phyloP scores from a whole-genome alignment of 2,329 filamentous ascomycete genomes.

The Pseudogymnoascus pannorum region DNA sequence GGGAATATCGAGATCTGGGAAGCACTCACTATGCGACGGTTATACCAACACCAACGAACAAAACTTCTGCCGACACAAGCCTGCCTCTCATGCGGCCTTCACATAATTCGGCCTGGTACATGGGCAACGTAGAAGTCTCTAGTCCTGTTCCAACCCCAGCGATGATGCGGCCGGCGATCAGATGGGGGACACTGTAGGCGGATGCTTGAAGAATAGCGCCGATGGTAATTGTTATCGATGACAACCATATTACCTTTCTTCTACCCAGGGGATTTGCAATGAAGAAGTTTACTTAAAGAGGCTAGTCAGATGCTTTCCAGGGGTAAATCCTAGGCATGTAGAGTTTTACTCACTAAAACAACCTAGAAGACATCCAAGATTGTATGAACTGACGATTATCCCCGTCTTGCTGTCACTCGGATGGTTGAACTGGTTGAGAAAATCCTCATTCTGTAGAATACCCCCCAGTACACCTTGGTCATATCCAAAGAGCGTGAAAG shows the following conservation, averaged over 20 bases:
- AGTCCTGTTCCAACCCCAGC: conserved; percentile 20
- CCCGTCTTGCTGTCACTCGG: conserved; percentile 33
- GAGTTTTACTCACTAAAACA: conserved; percentile 20
- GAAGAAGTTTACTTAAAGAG: too few species aligned
- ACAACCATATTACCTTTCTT: conserved; percentile 11
- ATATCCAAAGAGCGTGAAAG: conserved; percentile 35
- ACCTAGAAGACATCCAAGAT: conserved; percentile 35
- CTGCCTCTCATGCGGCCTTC: conserved; percentile 36
- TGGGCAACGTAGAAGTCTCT: conserved; percentile 32
- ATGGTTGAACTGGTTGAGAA: conserved; percentile 33
- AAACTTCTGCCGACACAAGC: conserved; percentile 35
- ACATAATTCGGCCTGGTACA: conserved; percentile 40
- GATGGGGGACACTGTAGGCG: conserved; percentile 32
- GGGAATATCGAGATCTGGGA: not conserved
- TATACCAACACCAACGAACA: conserved; percentile 25
- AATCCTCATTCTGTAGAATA: conserved; percentile 40
- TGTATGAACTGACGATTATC: conserved; percentile 38
- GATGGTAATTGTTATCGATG: conserved; percentile 14
- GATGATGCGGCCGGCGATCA: conserved; percentile 35
- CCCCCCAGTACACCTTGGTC: conserved; percentile 43
- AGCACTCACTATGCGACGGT: conserved; percentile 22
- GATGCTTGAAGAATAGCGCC: conserved; percentile 25
- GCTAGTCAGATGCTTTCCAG: too few species aligned
- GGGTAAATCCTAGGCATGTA: not conserved
- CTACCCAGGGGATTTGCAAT: not conserved